phyloP scores from a whole-genome alignment of 129 eudicot species.

The Tanacetum coccineum region DNA sequence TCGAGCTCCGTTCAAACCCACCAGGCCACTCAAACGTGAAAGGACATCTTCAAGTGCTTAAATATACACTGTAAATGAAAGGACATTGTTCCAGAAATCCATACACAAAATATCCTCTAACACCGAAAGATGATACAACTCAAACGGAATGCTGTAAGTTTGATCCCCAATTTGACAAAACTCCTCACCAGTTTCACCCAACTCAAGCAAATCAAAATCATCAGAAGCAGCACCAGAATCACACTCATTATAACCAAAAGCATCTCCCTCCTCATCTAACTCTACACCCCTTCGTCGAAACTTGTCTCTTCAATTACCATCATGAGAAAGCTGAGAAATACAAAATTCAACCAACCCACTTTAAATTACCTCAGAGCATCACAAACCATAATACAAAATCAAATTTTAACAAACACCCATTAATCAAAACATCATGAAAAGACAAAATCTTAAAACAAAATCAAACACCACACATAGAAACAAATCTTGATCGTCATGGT shows the following conservation, averaged over 20 bases:
- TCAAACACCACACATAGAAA: conserved; percentile 4
- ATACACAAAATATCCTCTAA: conserved; percentile 65
- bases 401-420: conserved; percentile 8
- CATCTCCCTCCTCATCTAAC: conserved; percentile 68
- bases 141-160: conserved; percentile 82
- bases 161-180: conserved; percentile 89
- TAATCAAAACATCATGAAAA: conserved; percentile 8
- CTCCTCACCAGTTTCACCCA: conserved; percentile 87
- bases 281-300: conserved; percentile 36
- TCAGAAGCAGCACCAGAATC: conserved; percentile 98
- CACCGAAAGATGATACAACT: conserved; percentile 79
- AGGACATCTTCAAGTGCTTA: too few relatives aligned
- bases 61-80: too few relatives aligned
- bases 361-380: conserved; percentile 26
- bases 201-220: conserved; percentile 87
- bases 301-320: conserved; percentile 95
- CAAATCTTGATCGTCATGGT: too few relatives aligned
- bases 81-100: conserved; percentile 98
- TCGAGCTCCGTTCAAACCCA: too few relatives aligned
- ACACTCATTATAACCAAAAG: conserved; percentile 71
- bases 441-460: conserved; percentile 9
- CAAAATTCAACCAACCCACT: conserved; percentile 18
- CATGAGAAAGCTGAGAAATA: conserved; percentile 16
- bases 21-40: too few relatives aligned
- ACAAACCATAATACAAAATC: conserved; percentile 26